These are phyloP conservation scores for Prunus dulcis DNA, from an alignment of 306 rosid genomes.

Conservation along the genomic window DNA sequence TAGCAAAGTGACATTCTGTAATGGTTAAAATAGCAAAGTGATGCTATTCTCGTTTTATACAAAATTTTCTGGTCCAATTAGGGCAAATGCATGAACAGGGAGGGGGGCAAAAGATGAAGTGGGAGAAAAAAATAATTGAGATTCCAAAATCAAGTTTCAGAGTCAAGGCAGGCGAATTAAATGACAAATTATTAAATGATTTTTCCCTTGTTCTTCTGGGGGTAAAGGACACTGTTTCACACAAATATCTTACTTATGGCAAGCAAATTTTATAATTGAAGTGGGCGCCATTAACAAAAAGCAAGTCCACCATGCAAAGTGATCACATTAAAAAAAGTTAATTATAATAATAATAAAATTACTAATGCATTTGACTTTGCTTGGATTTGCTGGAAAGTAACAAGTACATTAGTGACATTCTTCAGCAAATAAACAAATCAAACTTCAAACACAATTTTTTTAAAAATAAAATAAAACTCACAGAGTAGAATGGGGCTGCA, in stretches of 20 bases:
- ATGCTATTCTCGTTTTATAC: too few species aligned
- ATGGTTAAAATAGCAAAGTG: fast-evolving
- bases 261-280: neutral
- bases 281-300: constrained; percentile 18
- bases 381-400: constrained; percentile 22
- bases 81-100: constrained; percentile 8
- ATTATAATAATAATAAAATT: neutral
- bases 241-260: neutral
- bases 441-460: neutral
- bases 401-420: neutral
- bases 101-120: constrained; percentile 2
- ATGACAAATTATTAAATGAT: neutral
- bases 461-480: constrained; percentile 18
- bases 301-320: constrained; percentile 26
- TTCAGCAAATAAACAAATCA: neutral
- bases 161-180: neutral
- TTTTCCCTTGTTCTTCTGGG: neutral
- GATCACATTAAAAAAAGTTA: constrained; percentile 11
- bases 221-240: neutral
- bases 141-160: constrained; percentile 3
- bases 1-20: fast-evolving
- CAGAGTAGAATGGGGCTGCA: constrained; percentile 82
- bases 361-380: constrained; percentile 22
- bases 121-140: constrained; percentile 1
- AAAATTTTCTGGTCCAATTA: neutral